Percentiles rank a stretch among this genome's conserved stretches.
These are phyloP conservation scores for Pythium aristosporum DNA, from an alignment of 352 stramenopile species.

Conservation along the genomic window DNA sequence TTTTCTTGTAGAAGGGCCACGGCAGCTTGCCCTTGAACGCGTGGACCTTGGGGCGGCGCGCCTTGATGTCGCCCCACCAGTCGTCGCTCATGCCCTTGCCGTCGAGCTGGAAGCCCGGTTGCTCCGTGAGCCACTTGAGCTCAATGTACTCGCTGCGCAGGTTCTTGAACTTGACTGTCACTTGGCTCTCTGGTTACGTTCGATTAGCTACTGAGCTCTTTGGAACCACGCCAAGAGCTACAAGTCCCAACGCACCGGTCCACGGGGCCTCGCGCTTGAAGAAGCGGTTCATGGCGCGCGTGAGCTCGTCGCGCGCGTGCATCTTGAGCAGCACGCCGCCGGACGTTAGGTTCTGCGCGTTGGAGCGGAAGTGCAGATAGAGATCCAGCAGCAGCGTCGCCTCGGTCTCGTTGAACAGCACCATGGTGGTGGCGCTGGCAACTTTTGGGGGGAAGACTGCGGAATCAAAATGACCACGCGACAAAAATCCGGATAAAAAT, in stretches of 20 bases:
- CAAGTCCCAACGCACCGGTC: slow-evolving; percentile 20
- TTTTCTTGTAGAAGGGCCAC: slow-evolving; percentile 47
- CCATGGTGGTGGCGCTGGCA: slow-evolving; percentile 27
- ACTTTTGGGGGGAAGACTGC: too few relatives aligned
- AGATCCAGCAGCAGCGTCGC: slow-evolving; percentile 49
- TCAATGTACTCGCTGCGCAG: slow-evolving; percentile 53
- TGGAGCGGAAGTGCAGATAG: slow-evolving; percentile 39
- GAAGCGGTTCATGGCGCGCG: slow-evolving; percentile 41
- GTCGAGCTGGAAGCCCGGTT: slow-evolving; percentile 41
- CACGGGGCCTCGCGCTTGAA: slow-evolving; percentile 37
- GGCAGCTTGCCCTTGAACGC: slow-evolving; percentile 58
- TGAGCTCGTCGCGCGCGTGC: slow-evolving; percentile 43
- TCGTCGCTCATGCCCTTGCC: slow-evolving; percentile 38
- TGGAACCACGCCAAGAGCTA: too few relatives aligned
- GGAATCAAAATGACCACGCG: too few relatives aligned
- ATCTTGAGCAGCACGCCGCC: slow-evolving; percentile 50
- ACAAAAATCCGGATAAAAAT: too few relatives aligned
- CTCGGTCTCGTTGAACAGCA: slow-evolving; percentile 59
- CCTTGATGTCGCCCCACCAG: slow-evolving; percentile 51
- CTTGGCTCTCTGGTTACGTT: slow-evolving; percentile 35
- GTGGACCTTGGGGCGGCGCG: slow-evolving; percentile 43
- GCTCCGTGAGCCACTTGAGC: slow-evolving; percentile 43
- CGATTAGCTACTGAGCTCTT: too few relatives aligned
- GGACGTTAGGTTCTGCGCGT: slow-evolving; percentile 45
- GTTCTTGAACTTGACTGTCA: slow-evolving; percentile 71